Percentiles rank a stretch among this genome's conserved stretches.
These are phyloP conservation scores for Eurotiales sp. DNA, from an alignment of 2,329 filamentous ascomycete species.

Conservation along the genomic window DNA sequence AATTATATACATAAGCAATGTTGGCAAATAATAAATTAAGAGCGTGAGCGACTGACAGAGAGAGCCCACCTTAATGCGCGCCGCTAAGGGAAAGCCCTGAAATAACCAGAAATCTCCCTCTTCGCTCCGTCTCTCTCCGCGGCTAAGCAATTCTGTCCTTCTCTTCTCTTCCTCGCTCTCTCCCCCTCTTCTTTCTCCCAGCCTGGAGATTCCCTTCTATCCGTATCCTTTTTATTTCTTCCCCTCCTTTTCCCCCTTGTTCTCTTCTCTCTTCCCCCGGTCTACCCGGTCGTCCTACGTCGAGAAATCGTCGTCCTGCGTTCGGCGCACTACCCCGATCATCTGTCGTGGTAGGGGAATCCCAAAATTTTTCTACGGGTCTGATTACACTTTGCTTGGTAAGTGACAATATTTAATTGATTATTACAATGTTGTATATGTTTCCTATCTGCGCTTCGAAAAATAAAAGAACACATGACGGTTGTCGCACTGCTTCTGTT, in stretches of 20 bases:
- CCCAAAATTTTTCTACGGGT: conserved; percentile 21
- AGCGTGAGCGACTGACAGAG: background rate
- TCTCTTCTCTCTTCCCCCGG: conserved; percentile 24
- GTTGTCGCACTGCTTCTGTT: background rate
- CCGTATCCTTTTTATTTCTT: conserved; percentile 6
- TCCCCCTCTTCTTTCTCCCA: conserved; percentile 10
- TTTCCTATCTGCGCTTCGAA: background rate
- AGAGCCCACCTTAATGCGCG: background rate
- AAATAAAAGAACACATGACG: too few relatives aligned
- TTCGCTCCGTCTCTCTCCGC: conserved; percentile 14
- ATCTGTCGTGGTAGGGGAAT: conserved; percentile 29
- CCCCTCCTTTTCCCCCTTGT: conserved; percentile 18
- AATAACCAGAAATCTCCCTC: background rate
- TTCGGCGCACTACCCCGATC: conserved; percentile 22
- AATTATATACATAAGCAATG: background rate
- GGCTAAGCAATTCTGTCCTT: conserved; percentile 12
- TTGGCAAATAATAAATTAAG: background rate
- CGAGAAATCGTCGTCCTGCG: conserved; percentile 21
- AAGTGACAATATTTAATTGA: background rate
- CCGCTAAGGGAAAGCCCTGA: background rate
- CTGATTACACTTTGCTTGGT: conserved; percentile 11
- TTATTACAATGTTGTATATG: background rate
- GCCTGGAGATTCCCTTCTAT: conserved; percentile 10
- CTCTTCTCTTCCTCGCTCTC: conserved; percentile 5
- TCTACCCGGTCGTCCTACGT: conserved; percentile 17